phyloP scores from a whole-genome alignment of 495 filamentous ascomycete genomes.

The Daldinia decipiens region DNA sequence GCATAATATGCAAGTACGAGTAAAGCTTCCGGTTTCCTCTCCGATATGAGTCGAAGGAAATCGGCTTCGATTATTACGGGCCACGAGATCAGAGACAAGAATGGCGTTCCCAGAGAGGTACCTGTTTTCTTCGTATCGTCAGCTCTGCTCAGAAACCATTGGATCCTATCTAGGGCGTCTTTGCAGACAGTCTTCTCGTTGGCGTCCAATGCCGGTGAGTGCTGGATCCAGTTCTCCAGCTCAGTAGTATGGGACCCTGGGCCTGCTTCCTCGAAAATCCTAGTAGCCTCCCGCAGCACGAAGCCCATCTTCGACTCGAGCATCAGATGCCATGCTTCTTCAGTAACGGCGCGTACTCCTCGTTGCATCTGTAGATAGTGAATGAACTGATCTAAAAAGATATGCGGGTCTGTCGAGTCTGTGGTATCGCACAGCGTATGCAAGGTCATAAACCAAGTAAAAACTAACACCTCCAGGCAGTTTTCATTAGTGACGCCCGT shows the following conservation, averaged over 20 bases:
- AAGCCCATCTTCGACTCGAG: slow-evolving; percentile 31
- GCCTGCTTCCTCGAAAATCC: slow-evolving; percentile 4
- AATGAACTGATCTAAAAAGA: slow-evolving; percentile 22
- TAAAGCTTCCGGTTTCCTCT: slow-evolving; percentile 30
- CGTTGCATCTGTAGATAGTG: slow-evolving; percentile 33
- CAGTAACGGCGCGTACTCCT: slow-evolving; percentile 6
- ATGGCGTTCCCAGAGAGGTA: not conserved
- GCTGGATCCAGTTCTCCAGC: slow-evolving; percentile 15
- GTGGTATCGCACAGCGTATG: slow-evolving; percentile 27
- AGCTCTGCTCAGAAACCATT: slow-evolving; percentile 26
- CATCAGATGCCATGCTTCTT: slow-evolving; percentile 22
- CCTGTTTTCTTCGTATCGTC: slow-evolving; percentile 4
- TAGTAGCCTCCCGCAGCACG: slow-evolving; percentile 8
- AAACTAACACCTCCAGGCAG: slow-evolving; percentile 23
- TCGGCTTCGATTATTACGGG: slow-evolving; percentile 27
- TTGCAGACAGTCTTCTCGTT: slow-evolving; percentile 19
- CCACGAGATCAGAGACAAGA: slow-evolving; percentile 31
- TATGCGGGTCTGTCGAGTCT: slow-evolving; percentile 12
- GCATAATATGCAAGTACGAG: slow-evolving; percentile 32
- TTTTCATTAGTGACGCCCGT: slow-evolving; percentile 40
- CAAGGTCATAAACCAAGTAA: slow-evolving; percentile 29
- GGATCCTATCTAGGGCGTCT: slow-evolving; percentile 21
- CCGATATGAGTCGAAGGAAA: slow-evolving; percentile 23
- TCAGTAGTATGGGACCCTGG: slow-evolving; percentile 27
- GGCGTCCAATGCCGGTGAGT: slow-evolving; percentile 13